Base-by-base conservation (phyloP, 148 eudicot genomes). In the Rhododendron kiyosumense region DNA sequence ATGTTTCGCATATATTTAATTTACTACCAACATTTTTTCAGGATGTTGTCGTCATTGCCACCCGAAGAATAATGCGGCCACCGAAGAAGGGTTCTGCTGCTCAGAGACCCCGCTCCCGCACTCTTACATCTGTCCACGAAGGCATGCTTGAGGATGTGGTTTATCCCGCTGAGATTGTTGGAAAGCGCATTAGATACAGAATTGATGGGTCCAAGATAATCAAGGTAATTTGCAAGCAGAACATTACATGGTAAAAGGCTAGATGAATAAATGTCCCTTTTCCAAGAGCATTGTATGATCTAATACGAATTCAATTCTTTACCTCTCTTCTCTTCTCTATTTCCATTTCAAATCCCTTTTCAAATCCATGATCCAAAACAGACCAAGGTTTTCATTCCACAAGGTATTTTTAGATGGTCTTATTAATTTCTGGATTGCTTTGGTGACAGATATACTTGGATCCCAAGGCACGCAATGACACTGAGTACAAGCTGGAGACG, bases 61-160 rank as follows among this genome's bases (percentile, higher is more conserved):
- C 96, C 84, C 82, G 98, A 81, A 95, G 94, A 84, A 94, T 94
- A 10, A 49, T 95, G 90, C 87, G 93, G 84, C 98, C 98, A 13
- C 98, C 98, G 85, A 94, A 92, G 94, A 94, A 94, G 88, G 98
- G 98, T 48, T 92, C 98, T 28, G 95, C 98, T 18, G 96, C 78
- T 48, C 92, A 87, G 87, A 91, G 98, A 30, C 98, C 98, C 1
- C 91, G 98, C 84, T 87, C 92, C 86, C 93, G 98, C 46, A 95
- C 98, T 10, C 95, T 95, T 28, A 95, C 98, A 61, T 85, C 96
- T 45, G 98, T 95, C 61, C 98, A 95, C 24, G 98, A 95, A 89
- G 92, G 90, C 83, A 89, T 95, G 46, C 95, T 95, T 22, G 98
- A 95, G 91, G 98, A 95, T 84, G 78, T 95, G 49, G 98, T 94